Evolutionary conservation across 78 protist genomes (phyloP).

Genomic region (Dictyostelium capitatum): DNA sequence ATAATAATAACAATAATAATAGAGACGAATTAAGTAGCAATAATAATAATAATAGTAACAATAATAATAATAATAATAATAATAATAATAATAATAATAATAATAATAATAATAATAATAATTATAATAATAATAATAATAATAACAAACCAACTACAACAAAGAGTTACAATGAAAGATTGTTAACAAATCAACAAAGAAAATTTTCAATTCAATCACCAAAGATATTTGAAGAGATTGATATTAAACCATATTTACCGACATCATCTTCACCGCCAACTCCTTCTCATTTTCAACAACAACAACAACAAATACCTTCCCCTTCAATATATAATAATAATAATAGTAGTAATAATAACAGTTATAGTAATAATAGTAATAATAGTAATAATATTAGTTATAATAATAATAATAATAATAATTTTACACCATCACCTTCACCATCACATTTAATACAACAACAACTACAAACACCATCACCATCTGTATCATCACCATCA

Average conservation of each 20-base stretch:
- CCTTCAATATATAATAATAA: too few relatives aligned
- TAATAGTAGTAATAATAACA: too few relatives aligned
- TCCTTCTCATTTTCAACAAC: not conserved
- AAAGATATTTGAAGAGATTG: not conserved
- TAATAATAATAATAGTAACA: conserved; percentile 26
- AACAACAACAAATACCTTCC: too few relatives aligned
- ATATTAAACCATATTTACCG: not conserved
- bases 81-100: conserved; percentile 8
- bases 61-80: conserved; percentile 6
- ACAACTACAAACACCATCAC: not conserved
- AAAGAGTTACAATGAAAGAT: conserved; percentile 18
- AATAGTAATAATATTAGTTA: too few relatives aligned
- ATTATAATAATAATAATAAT: conserved; percentile 5
- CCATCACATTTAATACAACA: too few relatives aligned
- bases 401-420: too few relatives aligned
- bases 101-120: conserved; percentile 5
- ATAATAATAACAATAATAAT: not conserved
- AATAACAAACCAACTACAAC: not conserved
- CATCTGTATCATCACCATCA: not conserved
- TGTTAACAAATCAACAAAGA: conserved; percentile 18
- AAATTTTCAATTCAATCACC: conserved; percentile 10
- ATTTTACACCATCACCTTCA: too few relatives aligned
- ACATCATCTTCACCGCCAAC: not conserved
- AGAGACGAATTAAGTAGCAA: not conserved
- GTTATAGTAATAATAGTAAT: too few relatives aligned